Percentiles rank a stretch among this genome's conserved stretches.
Evolutionary conservation across 768 basidiomycete species (phyloP).

Genomic region (Pleurotus djamor): DNA sequence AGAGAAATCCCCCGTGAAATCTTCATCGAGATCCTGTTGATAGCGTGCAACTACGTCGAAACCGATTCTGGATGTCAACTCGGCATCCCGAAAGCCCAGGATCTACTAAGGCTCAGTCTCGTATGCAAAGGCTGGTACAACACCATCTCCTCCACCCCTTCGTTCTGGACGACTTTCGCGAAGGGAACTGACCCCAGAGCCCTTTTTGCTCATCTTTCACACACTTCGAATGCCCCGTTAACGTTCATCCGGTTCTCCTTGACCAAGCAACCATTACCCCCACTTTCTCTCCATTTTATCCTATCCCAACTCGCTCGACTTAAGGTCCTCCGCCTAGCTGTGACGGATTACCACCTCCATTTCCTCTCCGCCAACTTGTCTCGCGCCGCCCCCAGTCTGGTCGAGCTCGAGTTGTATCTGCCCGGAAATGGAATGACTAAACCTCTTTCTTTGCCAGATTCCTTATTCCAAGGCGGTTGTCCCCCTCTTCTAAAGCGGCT

Average conservation of each 20-base stretch:
- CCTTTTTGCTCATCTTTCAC: background rate
- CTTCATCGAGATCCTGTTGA: too few species aligned
- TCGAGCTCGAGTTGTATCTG: too few species aligned
- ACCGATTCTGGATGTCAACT: too few species aligned
- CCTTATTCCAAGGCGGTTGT: too few species aligned
- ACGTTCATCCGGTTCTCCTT: background rate
- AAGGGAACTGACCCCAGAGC: background rate
- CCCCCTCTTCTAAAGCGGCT: too few species aligned
- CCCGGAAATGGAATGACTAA: too few species aligned
- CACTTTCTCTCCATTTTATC: background rate
- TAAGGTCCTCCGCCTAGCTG: background rate
- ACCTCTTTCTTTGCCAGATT: too few species aligned
- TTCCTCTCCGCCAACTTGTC: background rate
- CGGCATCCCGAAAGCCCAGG: background rate
- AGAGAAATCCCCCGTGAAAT: too few species aligned
- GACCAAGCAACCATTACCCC: background rate
- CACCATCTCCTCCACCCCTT: background rate
- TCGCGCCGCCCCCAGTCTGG: background rate
- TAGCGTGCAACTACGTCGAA: too few species aligned
- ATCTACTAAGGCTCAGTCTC: background rate
- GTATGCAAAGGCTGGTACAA: background rate
- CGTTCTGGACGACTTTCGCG: background rate
- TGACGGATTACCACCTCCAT: too few species aligned
- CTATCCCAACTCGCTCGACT: background rate
- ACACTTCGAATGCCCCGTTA: background rate